Evolutionary conservation across 139 green algal genomes (phyloP).

Genomic region (Picochlorum sp.): DNA sequence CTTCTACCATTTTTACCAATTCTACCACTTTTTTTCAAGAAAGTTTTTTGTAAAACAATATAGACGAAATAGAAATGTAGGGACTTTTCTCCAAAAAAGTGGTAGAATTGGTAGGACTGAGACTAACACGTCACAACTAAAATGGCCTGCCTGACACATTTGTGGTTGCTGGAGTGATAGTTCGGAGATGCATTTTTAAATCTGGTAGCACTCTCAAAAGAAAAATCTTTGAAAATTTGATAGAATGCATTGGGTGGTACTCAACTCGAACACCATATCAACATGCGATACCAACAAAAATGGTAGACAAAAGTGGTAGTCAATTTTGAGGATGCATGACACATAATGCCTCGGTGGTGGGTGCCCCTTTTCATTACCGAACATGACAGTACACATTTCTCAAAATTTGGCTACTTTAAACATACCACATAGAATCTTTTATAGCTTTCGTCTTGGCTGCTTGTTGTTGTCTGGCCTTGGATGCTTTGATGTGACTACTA

Average conservation of each 20-base stretch:
- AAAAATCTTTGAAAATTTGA: not conserved
- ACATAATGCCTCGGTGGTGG: slow-evolving; percentile 2
- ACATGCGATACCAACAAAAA: slow-evolving; percentile 5
- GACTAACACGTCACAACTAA: not conserved
- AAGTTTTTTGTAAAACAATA: slow-evolving; percentile 3
- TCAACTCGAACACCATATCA: slow-evolving; percentile 1
- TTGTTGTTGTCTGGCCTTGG: not conserved
- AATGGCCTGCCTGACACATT: not conserved
- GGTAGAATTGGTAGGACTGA: not conserved
- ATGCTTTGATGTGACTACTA: slow-evolving; percentile 1
- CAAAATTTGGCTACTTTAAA: not conserved
- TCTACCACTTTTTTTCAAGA: slow-evolving; percentile 1
- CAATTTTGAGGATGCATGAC: slow-evolving; percentile 5
- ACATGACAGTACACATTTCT: slow-evolving; percentile 1
- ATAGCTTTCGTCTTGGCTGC: slow-evolving; percentile 5
- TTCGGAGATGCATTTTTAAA: not conserved
- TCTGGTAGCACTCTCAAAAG: slow-evolving; percentile 1
- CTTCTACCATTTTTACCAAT: slow-evolving; percentile 5
- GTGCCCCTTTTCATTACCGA: not conserved
- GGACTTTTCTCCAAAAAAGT: not conserved
- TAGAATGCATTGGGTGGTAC: slow-evolving; percentile 4
- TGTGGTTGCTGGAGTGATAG: not conserved
- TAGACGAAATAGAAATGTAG: not conserved
- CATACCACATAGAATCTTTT: slow-evolving; percentile 4
- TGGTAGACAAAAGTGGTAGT: slow-evolving; percentile 4